A percentile compares a stretch with the other conserved stretches of the same genome.
Conservation (phyloP, 1,139 yeast genomes). For the Fermentozyma sake region DNA sequence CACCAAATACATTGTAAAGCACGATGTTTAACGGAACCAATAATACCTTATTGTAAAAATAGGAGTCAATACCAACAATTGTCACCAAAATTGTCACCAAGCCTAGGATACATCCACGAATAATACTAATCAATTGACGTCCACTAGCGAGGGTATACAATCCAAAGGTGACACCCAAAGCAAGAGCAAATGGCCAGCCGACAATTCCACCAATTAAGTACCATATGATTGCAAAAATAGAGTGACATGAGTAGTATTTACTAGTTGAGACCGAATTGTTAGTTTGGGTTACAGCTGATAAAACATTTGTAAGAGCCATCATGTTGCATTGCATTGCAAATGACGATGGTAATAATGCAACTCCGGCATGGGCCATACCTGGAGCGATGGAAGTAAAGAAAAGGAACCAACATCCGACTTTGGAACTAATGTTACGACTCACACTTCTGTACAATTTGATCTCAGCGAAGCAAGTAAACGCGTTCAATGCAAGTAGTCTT, state of each 20-base stretch:
- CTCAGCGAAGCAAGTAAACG: constrained; percentile 54
- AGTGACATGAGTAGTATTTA: too few relatives aligned
- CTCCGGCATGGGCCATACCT: constrained; percentile 83
- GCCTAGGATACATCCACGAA: constrained; percentile 14
- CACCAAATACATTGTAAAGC: constrained; percentile 73
- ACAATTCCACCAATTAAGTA: constrained; percentile 64
- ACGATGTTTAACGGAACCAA: constrained; percentile 83
- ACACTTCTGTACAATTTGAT: constrained; percentile 44
- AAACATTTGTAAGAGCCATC: constrained; percentile 45
- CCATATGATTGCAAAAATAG: constrained; percentile 43
- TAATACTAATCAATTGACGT: constrained; percentile 10
- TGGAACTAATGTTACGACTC: constrained; percentile 24
- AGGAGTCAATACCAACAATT: constrained; percentile 53
- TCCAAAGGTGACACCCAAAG: constrained; percentile 59
- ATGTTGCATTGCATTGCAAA: constrained; percentile 71
- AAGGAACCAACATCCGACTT: constrained; percentile 57
- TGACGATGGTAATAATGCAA: constrained; percentile 81
- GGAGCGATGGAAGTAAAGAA: constrained; percentile 44
- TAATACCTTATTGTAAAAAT: constrained; percentile 57
- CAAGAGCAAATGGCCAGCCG: constrained; percentile 91
- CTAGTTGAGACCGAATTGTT: too few relatives aligned
- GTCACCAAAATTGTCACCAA: constrained; percentile 23
- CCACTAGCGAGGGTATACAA: constrained; percentile 19
- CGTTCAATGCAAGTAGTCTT: constrained; percentile 48
- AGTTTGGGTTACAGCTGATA: constrained; percentile 15